Conservation (phyloP, 306 rosid species). For the Vigna nakashimae region DNA sequence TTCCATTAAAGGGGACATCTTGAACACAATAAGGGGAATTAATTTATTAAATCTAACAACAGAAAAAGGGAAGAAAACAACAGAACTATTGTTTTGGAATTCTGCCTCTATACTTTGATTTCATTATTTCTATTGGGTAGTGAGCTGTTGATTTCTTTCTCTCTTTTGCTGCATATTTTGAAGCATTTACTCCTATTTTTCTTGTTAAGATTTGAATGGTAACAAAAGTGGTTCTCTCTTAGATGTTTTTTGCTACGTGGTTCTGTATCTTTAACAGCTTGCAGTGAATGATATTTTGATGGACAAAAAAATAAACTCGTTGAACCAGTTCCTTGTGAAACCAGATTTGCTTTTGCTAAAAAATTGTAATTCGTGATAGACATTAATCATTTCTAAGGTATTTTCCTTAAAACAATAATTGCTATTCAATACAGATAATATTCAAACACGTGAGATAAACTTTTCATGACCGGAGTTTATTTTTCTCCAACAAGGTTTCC, state of each 20-base stretch:
- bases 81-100: slow-evolving; percentile 26
- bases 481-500: slow-evolving; percentile 33
- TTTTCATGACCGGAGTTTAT: slow-evolving; percentile 23
- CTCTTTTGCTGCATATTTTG: not conserved
- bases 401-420: slow-evolving; percentile 12
- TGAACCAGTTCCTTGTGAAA: slow-evolving; percentile 19
- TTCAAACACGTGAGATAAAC: slow-evolving; percentile 29
- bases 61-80: slow-evolving; percentile 19
- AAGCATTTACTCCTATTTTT: slow-evolving; percentile 4
- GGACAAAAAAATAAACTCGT: not conserved
- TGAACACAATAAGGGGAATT: slow-evolving; percentile 10
- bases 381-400: slow-evolving; percentile 15
- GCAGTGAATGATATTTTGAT: slow-evolving; percentile 34
- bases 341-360: slow-evolving; percentile 13
- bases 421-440: slow-evolving; percentile 17
- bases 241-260: slow-evolving; percentile 5
- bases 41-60: slow-evolving; percentile 2
- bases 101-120: slow-evolving; percentile 34
- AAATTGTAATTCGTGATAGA: slow-evolving; percentile 4
- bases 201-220: slow-evolving; percentile 16
- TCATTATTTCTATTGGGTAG: slow-evolving; percentile 20
- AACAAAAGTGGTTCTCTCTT: slow-evolving; percentile 24
- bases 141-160: slow-evolving; percentile 18
- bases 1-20: not conserved
- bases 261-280: not conserved